Base-by-base conservation (phyloP, 2,329 filamentous ascomycete genomes). In the Gliomastix tumulicola region DNA sequence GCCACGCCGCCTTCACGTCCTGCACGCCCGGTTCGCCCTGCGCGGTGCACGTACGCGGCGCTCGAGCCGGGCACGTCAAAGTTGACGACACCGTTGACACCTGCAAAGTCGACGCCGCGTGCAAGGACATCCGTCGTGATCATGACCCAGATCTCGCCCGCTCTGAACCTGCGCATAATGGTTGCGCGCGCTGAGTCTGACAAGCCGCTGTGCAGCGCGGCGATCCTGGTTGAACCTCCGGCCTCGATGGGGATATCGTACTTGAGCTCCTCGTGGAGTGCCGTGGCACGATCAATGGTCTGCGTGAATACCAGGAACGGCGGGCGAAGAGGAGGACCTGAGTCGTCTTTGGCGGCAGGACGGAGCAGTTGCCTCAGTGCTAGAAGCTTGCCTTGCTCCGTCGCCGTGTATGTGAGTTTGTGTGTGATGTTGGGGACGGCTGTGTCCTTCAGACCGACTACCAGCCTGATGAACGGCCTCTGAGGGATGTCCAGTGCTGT, bases 291-390 rank as follows among this genome's bases (percentile, higher is more conserved):
- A 36, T 89, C 83, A 39, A 98, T 95, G 1, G 90, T 96, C 63
- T 98, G 92, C 0, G 90, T 92, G 59, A 98, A 98, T 41, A 98
- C 83, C 6, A 98, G 72, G 62, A 96, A 95, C 0, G 92, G 92
- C 0, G 92, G 88, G 1, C 86, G 79, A 32, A 97, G 68, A 7
- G 69, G 66, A 20, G 77, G 70, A 9, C 75, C 71, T 1, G 79
- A 70, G 44, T 67, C 63, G 40, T 61, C 57, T 10, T 66, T 64
- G 2, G 79, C 69, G 7, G 74, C 75, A 0, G 90, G 89, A 48
- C 88, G 88, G 2, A 97, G 71, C 21, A 98, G 76, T 54, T 97
- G 88, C 32, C 92, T 84, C 11, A 98, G 72, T 7, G 87, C 89
- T 37, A 96, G 79, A 21, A 98, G 78, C 57, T 98, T 98, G 41